Base-by-base conservation (phyloP, 257 asterid species). In the Datura wrightii region DNA sequence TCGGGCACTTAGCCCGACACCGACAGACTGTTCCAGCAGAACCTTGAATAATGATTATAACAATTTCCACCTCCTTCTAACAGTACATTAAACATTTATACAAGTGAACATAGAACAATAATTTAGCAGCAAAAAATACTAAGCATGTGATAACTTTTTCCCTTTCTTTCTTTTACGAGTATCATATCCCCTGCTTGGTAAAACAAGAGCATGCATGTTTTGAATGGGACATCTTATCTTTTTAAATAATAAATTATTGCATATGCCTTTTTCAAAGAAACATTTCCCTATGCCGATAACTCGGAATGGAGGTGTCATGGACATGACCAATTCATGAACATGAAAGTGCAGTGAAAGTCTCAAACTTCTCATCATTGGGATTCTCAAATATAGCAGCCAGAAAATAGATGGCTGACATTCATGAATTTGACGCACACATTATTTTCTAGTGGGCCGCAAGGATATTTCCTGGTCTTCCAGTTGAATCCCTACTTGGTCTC, bases 331-430 rank as follows among this genome's bases (percentile, higher is more conserved):
- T 48, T 76, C 62, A 11, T 34, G 82, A 13, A 76, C 44, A 76
- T 76, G 62, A 76, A 76, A 31, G 4, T 76, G 82, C 63, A 50
- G 8, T 2, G 46, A 50, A 50, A 50, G 44, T 48, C 19, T 24
- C 60, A 10, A 10, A 3, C 4, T 48, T 31, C 81, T 74, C 81
- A 74, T 48, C 41, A 48, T 76, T 76, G 7, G 44, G 81, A 76
- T 48, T 48, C 8, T 19, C 31, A 24, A 74, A 48, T 48, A 50
- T 6, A 50, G 81, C 60, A 3, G 81, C 59, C 59, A 46, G 42
- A 19, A 46, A 48, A 72, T 70, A 72, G 41, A 46, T 19, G 39
- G 80, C 80, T 72, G 16, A 46, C 58, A 72, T 72, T 24, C 80
- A 74, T 74, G 80, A 74, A 74, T 74, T 48, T 18, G 19, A 74